These are phyloP conservation scores for Lasiodiplodia theobromae DNA, from an alignment of 2,329 filamentous ascomycete genomes.

Conservation along the genomic window DNA sequence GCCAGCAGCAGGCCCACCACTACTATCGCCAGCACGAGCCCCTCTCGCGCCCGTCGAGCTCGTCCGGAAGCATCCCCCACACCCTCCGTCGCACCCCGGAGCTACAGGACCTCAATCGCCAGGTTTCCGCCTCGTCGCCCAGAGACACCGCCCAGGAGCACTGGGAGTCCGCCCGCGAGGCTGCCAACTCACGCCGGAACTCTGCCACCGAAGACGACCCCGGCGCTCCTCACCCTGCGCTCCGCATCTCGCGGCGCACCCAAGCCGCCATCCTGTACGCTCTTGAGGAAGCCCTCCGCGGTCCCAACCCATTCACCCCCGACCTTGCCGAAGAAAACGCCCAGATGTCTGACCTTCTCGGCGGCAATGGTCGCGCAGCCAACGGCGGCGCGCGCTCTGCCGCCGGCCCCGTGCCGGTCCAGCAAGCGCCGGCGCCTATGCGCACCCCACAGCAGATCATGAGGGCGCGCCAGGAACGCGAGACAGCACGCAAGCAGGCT, in stretches of 20 bases:
- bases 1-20: conserved; percentile 50
- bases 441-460: conserved; percentile 90
- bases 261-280: conserved; percentile 91
- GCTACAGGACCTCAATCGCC: conserved; percentile 53
- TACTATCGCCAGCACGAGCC: conserved; percentile 45
- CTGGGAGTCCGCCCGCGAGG: conserved; percentile 34
- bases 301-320: conserved; percentile 81
- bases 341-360: conserved; percentile 85
- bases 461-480: conserved; percentile 81
- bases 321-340: conserved; percentile 89
- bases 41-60: conserved; percentile 59
- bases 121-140: conserved; percentile 50
- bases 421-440: conserved; percentile 65
- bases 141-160: conserved; percentile 48
- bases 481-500: conserved; percentile 69
- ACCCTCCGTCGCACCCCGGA: conserved; percentile 62
- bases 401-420: conserved; percentile 61
- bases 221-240: conserved; percentile 60
- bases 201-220: conserved; percentile 42
- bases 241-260: conserved; percentile 80
- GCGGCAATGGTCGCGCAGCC: conserved; percentile 62
- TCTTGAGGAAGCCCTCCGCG: conserved; percentile 86
- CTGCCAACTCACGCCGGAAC: conserved; percentile 42
- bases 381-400: conserved; percentile 64
- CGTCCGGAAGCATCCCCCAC: conserved; percentile 57